Conservation (phyloP, 169 alveolate species). For the Eimeria falciformis region DNA sequence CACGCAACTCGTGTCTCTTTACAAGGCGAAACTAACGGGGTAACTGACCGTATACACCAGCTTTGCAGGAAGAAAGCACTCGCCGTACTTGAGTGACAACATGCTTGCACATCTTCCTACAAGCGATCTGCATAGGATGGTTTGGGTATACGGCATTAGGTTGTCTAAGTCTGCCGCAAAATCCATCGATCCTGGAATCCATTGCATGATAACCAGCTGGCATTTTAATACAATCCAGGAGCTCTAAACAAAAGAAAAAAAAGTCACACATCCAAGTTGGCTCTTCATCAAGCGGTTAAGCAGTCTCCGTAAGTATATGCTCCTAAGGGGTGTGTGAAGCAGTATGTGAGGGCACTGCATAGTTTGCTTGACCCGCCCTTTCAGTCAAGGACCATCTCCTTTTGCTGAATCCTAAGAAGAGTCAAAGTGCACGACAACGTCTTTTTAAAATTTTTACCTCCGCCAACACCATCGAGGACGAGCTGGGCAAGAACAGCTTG, state of each 20-base stretch:
- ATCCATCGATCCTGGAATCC: conserved; percentile 6
- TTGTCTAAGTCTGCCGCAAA: neutral
- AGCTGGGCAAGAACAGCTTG: too few relatives aligned
- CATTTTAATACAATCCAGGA: conserved; percentile 41
- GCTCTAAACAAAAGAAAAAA: neutral
- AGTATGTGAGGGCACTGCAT: neutral
- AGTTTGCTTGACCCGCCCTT: neutral
- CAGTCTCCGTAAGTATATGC: neutral
- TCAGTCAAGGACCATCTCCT: neutral
- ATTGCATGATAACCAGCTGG: conserved; percentile 56
- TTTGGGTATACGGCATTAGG: neutral
- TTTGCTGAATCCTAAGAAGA: neutral
- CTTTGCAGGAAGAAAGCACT: neutral
- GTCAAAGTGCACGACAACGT: neutral
- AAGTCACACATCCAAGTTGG: neutral
- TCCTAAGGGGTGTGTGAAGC: neutral
- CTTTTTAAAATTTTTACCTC: too few relatives aligned
- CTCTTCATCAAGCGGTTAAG: neutral
- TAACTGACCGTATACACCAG: conserved; percentile 20
- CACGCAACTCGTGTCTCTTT: too few relatives aligned
- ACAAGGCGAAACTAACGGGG: neutral
- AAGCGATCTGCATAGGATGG: conserved; percentile 53
- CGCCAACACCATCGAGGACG: too few relatives aligned
- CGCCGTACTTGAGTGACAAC: conserved; percentile 23
- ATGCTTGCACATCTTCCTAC: conserved; percentile 38